Conservation (phyloP, 2,329 filamentous ascomycete species). For the Lasiodiplodia theobromae region DNA sequence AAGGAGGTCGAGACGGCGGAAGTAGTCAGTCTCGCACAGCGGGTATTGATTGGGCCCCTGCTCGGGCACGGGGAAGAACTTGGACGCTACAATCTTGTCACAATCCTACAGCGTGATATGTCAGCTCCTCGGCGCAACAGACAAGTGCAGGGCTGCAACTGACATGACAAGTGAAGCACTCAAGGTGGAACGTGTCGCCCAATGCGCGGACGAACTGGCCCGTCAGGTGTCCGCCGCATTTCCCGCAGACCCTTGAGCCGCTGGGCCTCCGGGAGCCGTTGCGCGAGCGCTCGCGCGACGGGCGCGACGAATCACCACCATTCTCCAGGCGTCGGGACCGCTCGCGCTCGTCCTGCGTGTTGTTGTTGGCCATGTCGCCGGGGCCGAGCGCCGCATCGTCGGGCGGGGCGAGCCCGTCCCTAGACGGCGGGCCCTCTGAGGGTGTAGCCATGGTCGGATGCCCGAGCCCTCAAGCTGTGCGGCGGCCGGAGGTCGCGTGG, state of each 20-base stretch:
- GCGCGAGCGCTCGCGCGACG: conserved; percentile 41
- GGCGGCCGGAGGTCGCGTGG: conserved; percentile 1
- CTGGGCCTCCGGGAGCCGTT: conserved; percentile 43
- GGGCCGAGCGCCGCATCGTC: conserved; percentile 12
- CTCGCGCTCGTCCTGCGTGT: conserved; percentile 32
- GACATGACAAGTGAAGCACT: conserved; percentile 98
- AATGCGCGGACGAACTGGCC: conserved; percentile 96
- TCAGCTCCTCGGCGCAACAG: conserved; percentile 11
- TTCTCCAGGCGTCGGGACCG: conserved; percentile 34
- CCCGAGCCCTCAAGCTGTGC: conserved; percentile 11
- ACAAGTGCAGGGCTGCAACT: conserved; percentile 43
- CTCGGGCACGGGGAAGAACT: conserved; percentile 97
- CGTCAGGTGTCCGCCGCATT: conserved; percentile 85
- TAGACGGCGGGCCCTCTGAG: conserved; percentile 29
- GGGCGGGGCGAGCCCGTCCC: conserved; percentile 25
- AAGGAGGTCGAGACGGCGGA: conserved; percentile 86
- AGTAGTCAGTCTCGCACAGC: conserved; percentile 97
- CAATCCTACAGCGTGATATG: conserved; percentile 72
- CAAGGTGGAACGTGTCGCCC: conserved; percentile 92
- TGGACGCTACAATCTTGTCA: conserved; percentile 94
- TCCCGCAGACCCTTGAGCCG: conserved; percentile 67
- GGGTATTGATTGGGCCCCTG: conserved; percentile 91
- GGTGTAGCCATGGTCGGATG: conserved; percentile 29
- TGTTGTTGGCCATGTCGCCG: conserved; percentile 21
- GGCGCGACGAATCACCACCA: conserved; percentile 38